Evolutionary conservation across 148 eudicot species (phyloP), one percentile per base, ranked within the genome.

Genomic region (Chenopodium berlandieri): DNA sequence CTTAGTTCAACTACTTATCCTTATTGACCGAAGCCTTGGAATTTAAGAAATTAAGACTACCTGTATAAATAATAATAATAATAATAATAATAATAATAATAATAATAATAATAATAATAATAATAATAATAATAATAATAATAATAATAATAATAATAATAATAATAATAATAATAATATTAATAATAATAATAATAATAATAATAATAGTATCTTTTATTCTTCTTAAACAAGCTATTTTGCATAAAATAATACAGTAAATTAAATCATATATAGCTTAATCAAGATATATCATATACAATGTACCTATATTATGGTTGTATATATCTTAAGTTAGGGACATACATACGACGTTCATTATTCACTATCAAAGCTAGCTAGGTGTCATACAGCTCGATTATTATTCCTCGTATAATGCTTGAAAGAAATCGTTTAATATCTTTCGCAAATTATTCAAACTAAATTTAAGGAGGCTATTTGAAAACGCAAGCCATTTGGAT

Each of bases 351-450:
- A 50, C 37, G 34, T 32, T 64, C 56, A 76, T 80, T 84, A 68
- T 69, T 80, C 68, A 80, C 19, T 32, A 32, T 64, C 64, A 25
- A 75, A 76, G 86, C 54, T 76, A 84, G 34, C 67, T 80, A 46
- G 80, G n/a, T 71, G 75, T 71, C 68, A 77, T 76, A 72, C 78
- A 84, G 78, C 69, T 84, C 62, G 66, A 63, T 72, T 37, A 23
- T 68, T 58, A 25, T 77, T 46, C 46, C 44, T 40, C 44, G 8
- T 40, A 40, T 30, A 69, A 54, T 72, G 23, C 75, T 83, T 75
- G 63, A 5, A 79, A 44, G 50, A 9, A 63, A 60, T 40, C 72
- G 32, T 14, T 44, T 73, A 9, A 40, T 8, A 7, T 37, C 23
- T 20, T 58, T 13, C 63, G 65, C 60, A 20, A 48, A 74, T 14